These are phyloP conservation scores for Thielaviopsis musarum DNA, from an alignment of 2,329 filamentous ascomycete genomes.

Conservation along the genomic window DNA sequence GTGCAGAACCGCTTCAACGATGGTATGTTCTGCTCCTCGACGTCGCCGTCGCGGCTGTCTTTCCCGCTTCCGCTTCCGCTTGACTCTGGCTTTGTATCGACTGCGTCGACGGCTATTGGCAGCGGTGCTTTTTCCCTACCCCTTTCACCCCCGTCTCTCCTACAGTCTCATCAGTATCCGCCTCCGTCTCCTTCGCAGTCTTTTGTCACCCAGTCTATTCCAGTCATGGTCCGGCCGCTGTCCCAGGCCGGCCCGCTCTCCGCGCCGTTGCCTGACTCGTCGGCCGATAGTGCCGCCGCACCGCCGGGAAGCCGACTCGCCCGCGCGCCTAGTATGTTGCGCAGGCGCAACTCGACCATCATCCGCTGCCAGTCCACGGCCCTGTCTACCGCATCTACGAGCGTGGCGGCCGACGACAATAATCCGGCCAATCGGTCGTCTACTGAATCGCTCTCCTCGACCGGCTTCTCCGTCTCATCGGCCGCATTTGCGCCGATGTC, in stretches of 20 bases:
- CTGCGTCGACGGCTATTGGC: not conserved
- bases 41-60: conserved; percentile 2
- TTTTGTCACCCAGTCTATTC: conserved; percentile 1
- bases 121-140: not conserved
- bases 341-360: conserved; percentile 6
- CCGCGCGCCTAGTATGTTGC: conserved; percentile 7
- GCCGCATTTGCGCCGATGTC: not conserved
- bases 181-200: not conserved
- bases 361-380: conserved; percentile 7
- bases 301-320: not conserved
- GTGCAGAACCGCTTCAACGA: conserved; percentile 6
- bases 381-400: conserved; percentile 5
- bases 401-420: conserved; percentile 3
- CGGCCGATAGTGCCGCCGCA: not conserved
- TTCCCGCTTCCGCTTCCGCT: not conserved
- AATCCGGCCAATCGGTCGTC: not conserved
- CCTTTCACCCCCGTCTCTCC: not conserved
- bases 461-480: not conserved
- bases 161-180: not conserved
- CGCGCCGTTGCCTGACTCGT: conserved; percentile 1
- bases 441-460: not conserved
- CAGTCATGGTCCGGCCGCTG: conserved; percentile 7
- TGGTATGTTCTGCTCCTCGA: conserved; percentile 4
- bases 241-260: conserved; percentile 1
- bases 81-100: conserved; percentile 5